Evolutionary conservation across 129 eudicot genomes (phyloP).

Genomic region (Heracleum sosnowskyi): DNA sequence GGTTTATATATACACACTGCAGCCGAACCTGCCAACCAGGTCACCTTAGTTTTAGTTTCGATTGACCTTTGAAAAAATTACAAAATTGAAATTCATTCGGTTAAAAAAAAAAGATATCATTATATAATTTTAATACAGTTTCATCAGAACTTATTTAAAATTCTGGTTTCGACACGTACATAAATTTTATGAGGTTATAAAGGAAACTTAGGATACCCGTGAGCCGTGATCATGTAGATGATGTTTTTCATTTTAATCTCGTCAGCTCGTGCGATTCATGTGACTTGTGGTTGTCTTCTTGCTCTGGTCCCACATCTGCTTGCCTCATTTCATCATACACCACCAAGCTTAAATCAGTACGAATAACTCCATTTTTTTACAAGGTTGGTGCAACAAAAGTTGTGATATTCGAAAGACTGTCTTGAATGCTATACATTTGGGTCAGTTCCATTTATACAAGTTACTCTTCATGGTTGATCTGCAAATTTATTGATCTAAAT

Average conservation of each 20-base stretch:
- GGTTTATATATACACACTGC: neutral
- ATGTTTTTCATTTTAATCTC: neutral
- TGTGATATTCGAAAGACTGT: neutral
- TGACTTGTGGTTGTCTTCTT: conserved; percentile 1
- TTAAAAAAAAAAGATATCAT: too few relatives aligned
- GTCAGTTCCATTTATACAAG: neutral
- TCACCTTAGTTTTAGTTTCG: neutral
- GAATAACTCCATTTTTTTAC: neutral
- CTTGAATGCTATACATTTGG: neutral
- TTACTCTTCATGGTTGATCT: neutral
- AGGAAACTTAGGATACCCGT: neutral
- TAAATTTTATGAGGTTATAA: neutral
- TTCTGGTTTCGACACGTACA: neutral
- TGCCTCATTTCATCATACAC: neutral
- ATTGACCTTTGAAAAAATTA: neutral
- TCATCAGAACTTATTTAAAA: too few relatives aligned
- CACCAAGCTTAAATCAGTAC: neutral
- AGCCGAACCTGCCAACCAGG: neutral
- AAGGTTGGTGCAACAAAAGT: neutral
- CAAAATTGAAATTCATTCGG: too few relatives aligned
- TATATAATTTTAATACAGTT: too few relatives aligned
- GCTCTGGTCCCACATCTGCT: neutral
- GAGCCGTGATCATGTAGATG: neutral
- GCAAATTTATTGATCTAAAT: neutral
- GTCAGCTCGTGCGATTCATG: conserved; percentile 1